Conservation (phyloP, 2,329 filamentous ascomycete species). For the Cordyceps farinosa region DNA sequence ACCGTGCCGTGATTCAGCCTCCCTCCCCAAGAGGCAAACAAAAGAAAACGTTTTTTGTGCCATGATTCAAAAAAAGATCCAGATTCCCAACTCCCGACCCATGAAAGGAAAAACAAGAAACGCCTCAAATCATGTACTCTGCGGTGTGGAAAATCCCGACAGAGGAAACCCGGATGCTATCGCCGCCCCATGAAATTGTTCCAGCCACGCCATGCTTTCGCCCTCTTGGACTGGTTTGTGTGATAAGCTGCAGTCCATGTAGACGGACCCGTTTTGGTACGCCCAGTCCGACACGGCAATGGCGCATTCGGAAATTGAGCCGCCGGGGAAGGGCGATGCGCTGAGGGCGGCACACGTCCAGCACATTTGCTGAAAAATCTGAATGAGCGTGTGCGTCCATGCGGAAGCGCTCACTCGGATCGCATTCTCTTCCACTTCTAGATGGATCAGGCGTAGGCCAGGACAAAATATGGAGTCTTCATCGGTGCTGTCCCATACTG, state of each 20-base stretch:
- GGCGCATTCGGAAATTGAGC: constrained; percentile 29
- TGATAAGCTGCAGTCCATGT: constrained; percentile 32
- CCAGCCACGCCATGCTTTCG: constrained; percentile 29
- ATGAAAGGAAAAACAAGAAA: constrained; percentile 6
- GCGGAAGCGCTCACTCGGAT: constrained; percentile 34
- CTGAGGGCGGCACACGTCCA: constrained; percentile 36
- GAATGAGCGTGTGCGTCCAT: constrained; percentile 34
- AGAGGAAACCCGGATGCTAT: constrained; percentile 36
- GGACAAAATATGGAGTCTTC: constrained; percentile 26
- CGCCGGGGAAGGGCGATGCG: constrained; percentile 32
- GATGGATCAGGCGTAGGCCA: constrained; percentile 32
- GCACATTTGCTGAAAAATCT: constrained; percentile 36
- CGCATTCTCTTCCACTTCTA: constrained; percentile 33
- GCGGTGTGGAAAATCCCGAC: constrained; percentile 13
- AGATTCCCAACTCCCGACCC: background rate
- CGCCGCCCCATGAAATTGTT: constrained; percentile 29
- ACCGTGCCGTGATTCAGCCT: background rate
- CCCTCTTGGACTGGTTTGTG: constrained; percentile 30
- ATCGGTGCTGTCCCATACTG: constrained; percentile 34
- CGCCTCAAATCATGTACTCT: constrained; percentile 5
- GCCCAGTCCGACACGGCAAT: constrained; percentile 32
- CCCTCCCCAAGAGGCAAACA: background rate
- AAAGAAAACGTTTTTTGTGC: constrained; percentile 6
- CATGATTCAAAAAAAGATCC: constrained; percentile 1
- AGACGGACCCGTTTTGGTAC: constrained; percentile 32